Evolutionary conservation across 2,329 filamentous ascomycete species (phyloP), one percentile per base, ranked within the genome.

Genomic region (Pseudogymnoascus sp.): DNA sequence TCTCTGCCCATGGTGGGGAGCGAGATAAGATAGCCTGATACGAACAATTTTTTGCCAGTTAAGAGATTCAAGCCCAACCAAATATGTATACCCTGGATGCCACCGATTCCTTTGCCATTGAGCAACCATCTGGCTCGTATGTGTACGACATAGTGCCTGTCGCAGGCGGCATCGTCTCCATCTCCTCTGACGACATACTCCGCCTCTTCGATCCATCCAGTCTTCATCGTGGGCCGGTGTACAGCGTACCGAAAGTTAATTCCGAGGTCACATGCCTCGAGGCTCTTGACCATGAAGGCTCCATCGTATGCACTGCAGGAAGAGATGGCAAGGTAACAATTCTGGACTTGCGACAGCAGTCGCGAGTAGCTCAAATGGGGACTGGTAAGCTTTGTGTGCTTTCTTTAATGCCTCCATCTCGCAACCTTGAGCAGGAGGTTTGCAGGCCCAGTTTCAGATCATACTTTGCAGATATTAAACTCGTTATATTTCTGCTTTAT

Each of bases 131-230:
- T 60, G 65, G 66, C 12, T 70, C 73, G 6, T 80, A 80, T 66
- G 73, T 80, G 60, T 80, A 79, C 67, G 71, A 76, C 22, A 70
- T 80, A 60, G 70, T 72, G 6, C 66, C 69, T 8, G 57, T 70
- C 11, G 61, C 66, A 8, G 65, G 58, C 28, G 68, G 69, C 14
- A 58, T 73, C 9, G 71, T 68, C 57, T 61, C 83, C 14, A 87
- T 88, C 61, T 82, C 86, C 2, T 90, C 88, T 0, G 86, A 91
- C 74, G 84, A 90, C 73, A 80, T 78, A n/a, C 77, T 92, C 18
- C 81, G 83, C 28, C 74, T 90, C 16, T 81, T 92, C 65, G 81
- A 89, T 70, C 81, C 86, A 0, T 65, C 75, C 1, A 79, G 78
- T 22, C 76, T 92, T 22, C 77, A 77, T 60, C 70, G 77, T 2